Percentiles rank a stretch among this genome's conserved stretches.
These are phyloP conservation scores for Pseudogymnoascus sp. DNA, from an alignment of 2,329 filamentous ascomycete genomes.

Conservation along the genomic window DNA sequence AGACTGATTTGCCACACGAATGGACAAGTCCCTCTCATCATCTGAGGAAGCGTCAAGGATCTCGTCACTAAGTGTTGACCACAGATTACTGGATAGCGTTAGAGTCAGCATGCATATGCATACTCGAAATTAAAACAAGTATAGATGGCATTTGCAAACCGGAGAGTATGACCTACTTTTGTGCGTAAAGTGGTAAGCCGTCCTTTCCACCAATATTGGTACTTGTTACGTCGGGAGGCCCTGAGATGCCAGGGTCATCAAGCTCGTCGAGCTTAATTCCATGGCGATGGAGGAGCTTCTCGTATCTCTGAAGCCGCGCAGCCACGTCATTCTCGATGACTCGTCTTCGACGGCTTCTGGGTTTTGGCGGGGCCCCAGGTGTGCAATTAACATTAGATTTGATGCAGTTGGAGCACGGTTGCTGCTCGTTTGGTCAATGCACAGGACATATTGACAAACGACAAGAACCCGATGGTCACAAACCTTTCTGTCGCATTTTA, in stretches of 20 bases:
- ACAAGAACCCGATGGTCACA: not conserved
- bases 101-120: not conserved
- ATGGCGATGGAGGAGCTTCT: slow-evolving; percentile 20
- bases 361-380: slow-evolving; percentile 19
- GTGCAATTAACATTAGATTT: slow-evolving; percentile 23
- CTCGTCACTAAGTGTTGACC: slow-evolving; percentile 26
- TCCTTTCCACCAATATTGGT: slow-evolving; percentile 10
- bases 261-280: slow-evolving; percentile 24
- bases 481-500: slow-evolving; percentile 22
- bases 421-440: slow-evolving; percentile 14
- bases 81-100: slow-evolving; percentile 21
- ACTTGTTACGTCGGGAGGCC: not conserved
- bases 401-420: slow-evolving; percentile 24
- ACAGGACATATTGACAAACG: not conserved
- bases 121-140: slow-evolving; percentile 24
- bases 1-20: slow-evolving; percentile 11
- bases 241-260: slow-evolving; percentile 14
- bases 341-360: slow-evolving; percentile 21
- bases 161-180: not conserved
- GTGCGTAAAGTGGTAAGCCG: not conserved
- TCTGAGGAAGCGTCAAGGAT: slow-evolving; percentile 28
- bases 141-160: slow-evolving; percentile 16
- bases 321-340: slow-evolving; percentile 25
- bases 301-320: slow-evolving; percentile 22
- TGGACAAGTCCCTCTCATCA: slow-evolving; percentile 24